Base-by-base conservation (phyloP, 345 rosid species). In the Gossypioides kirkii region DNA sequence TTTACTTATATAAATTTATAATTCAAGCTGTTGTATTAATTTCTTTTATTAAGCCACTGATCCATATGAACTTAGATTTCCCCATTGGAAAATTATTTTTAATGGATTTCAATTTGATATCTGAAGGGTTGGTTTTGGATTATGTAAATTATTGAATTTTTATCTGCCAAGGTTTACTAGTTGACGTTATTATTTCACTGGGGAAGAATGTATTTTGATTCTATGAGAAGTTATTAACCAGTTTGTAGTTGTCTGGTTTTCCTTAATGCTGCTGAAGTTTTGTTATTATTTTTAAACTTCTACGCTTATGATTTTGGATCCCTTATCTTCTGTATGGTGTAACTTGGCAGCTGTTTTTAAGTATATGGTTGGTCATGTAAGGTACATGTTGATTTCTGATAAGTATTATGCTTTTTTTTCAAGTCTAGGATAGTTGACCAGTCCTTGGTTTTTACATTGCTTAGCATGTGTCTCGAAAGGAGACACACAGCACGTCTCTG, bases 181-280 rank as follows among this genome's bases (percentile, higher is more conserved):
- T 60, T 61, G 23, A 9, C 22, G 13, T 61, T 28, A 1, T 32
- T 32, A 32, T 32, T 32, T 5, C 38, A 32, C 38, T 5, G 7
- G 38, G 38, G 38, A 32, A 32, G 38, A 32, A 32, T 5, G 38
- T 32, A 32, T 32, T 32, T 32, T 32, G 1, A 32, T 32, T 32
- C 38, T 32, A 32, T 32, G 22, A 23, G 43, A 69, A 28, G 71
- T 68, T 77, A 45, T 73, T 13, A 64, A 53, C 43, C 18, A 46
- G 28, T 17, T 64, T 11, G 12, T 12, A 4, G 62, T 2, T 56
- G 25, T 65, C 70, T 22, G 55, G 16, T 65, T 74, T 22, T 62
- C 13, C 12, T 45, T 4, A 3, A 22, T 18, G 53, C 60, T 32
- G 43, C 38, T 32, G 38, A 32, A 28, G 8, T 26, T 67, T 22